Evolutionary conservation across 768 basidiomycete species (phyloP), one percentile per base, ranked within the genome.

Genomic region (Pilatotrama ljubarskyi): DNA sequence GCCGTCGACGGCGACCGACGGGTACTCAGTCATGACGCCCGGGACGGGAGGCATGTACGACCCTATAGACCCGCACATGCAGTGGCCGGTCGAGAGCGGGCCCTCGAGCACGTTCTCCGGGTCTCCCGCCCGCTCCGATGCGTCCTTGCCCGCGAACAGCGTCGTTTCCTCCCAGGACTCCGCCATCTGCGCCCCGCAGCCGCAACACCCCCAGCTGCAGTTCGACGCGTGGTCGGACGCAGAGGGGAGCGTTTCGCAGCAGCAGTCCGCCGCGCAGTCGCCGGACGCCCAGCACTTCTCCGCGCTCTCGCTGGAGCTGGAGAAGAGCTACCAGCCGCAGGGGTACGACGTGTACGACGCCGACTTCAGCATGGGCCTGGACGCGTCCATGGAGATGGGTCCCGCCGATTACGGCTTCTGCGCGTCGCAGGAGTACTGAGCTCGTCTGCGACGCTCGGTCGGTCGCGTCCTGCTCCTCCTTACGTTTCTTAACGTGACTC

Each of bases 121-220:
- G 6, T 61, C 60, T 24, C 60, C 60, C 36, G 55, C 60, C 36
- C 60, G 41, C 24, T 61, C 60, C 18, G 60, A 61, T 29, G 42
- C 60, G 42, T 61, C 60, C 20, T 55, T 61, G 18, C 60, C 59
- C 5, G 10, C 53, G 18, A 13, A 50, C 38, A 35, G n/a, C 22
- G 18, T 20, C 53, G 14, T 37, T 0, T 8, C 14, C 22, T n/a
- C 38, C 10, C 55, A 57, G 26, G 32, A 8, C 26, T 41, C 53
- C 5, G 52, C 43, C 8, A 53, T 65, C 22, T 52, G 53, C 41
- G 66, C 66, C 38, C 66, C 61, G 32, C 63, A 67, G 66, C 66
- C 66, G 24, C 59, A 67, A 49, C 63, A 64, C 43, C 40, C 63
- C 40, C 61, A 59, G 25, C 17, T 57, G 43, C 46, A 50, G 47